Evolutionary conservation across 129 eudicot species (phyloP).

Genomic region (Artemisia argyi): DNA sequence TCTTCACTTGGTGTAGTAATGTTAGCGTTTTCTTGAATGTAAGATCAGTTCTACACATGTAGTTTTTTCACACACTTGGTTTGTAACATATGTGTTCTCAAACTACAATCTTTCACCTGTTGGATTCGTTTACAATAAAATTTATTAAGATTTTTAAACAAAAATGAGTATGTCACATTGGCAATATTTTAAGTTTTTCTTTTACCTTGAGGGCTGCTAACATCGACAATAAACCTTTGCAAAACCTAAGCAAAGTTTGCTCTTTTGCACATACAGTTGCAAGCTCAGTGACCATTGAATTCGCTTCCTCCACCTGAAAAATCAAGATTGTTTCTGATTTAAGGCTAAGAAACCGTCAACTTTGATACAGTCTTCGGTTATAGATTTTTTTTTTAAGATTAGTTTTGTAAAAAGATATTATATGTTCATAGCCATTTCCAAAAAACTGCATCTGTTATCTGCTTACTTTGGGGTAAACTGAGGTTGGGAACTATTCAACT

Average conservation of each 20-base stretch:
- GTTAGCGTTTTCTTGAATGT: conserved; percentile 55
- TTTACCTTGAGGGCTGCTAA: conserved; percentile 79
- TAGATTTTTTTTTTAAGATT: no score
- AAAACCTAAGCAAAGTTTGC: conserved; percentile 64
- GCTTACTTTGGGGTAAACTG: no score
- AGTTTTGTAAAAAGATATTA: no score
- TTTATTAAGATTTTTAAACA: background rate
- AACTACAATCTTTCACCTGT: conserved; percentile 90
- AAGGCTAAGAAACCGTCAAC: background rate
- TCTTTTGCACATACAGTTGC: conserved; percentile 68
- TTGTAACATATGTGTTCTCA: conserved; percentile 88
- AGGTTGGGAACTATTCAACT: no score
- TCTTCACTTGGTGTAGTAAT: conserved; percentile 42
- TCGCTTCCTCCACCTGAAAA: conserved; percentile 75
- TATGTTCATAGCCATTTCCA: no score
- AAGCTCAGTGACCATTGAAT: conserved; percentile 68
- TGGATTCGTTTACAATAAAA: background rate
- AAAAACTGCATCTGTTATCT: no score
- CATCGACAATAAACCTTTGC: conserved; percentile 70
- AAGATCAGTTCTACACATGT: conserved; percentile 57
- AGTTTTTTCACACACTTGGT: conserved; percentile 53
- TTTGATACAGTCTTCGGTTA: background rate
- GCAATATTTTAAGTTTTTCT: background rate
- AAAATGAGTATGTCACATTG: background rate
- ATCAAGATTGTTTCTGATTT: background rate